phyloP scores from a whole-genome alignment of 768 basidiomycete genomes.

The Boletellus sp. region DNA sequence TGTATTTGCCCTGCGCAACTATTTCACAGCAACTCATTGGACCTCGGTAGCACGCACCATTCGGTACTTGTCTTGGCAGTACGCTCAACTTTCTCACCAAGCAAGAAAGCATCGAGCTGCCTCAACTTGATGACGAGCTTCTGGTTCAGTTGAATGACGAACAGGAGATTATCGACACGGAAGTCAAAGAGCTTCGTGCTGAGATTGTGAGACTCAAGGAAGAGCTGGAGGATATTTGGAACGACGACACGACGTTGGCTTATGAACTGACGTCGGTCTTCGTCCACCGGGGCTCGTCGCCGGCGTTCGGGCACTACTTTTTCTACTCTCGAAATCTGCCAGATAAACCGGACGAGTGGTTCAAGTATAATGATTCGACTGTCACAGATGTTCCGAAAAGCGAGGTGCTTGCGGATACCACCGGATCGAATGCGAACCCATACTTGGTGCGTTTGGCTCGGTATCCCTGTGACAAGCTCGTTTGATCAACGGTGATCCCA shows the following conservation, averaged over 20 bases:
- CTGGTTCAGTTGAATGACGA: constrained; percentile 51
- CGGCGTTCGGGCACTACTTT: constrained; percentile 92
- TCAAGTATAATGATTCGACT: constrained; percentile 94
- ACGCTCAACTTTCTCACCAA: constrained; percentile 56
- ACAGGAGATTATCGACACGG: constrained; percentile 45
- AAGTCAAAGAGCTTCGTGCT: constrained; percentile 54
- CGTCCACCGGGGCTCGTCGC: constrained; percentile 86
- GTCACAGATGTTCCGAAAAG: constrained; percentile 73
- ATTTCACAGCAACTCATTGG: not conserved
- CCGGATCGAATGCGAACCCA: constrained; percentile 87
- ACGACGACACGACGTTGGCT: constrained; percentile 55
- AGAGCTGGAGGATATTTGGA: constrained; percentile 74
- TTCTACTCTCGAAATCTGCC: constrained; percentile 91
- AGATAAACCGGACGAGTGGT: constrained; percentile 77
- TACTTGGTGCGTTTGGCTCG: constrained; percentile 61
- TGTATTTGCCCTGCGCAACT: constrained; percentile 9
- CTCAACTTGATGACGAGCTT: constrained; percentile 61
- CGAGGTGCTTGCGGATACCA: constrained; percentile 86
- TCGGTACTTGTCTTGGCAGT: constrained; percentile 50
- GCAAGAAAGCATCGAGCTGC: constrained; percentile 40
- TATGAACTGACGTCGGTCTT: constrained; percentile 95
- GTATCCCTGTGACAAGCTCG: constrained; percentile 1
- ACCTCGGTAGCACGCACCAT: constrained; percentile 53
- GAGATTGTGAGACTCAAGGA: constrained; percentile 55
- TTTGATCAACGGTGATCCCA: constrained; percentile 27